These are phyloP conservation scores for Trichoderma orchidacearum DNA, from an alignment of 495 filamentous ascomycete genomes.

Conservation along the genomic window DNA sequence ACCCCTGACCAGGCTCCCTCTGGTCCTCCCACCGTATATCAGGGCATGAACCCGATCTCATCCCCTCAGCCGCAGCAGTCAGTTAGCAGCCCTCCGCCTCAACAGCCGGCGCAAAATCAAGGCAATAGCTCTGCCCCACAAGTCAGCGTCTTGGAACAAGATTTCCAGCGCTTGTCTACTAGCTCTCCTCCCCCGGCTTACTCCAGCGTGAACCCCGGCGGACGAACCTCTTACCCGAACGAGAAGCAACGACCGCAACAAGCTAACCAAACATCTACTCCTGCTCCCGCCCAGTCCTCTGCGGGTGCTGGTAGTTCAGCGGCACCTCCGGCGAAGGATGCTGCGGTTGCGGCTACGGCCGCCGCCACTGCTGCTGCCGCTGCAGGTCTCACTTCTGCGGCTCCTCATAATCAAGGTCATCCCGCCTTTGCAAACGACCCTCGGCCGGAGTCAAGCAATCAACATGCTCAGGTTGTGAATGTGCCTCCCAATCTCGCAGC, in stretches of 20 bases:
- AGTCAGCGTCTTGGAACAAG: constrained; percentile 64
- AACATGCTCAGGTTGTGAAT: constrained; percentile 25
- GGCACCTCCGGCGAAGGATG: constrained; percentile 31
- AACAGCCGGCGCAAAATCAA: constrained; percentile 9
- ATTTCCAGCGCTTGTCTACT: constrained; percentile 77
- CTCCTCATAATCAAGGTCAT: constrained; percentile 44
- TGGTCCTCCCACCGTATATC: constrained; percentile 86
- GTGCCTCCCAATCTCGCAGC: constrained; percentile 35
- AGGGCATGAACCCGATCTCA: constrained; percentile 50
- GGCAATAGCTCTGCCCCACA: constrained; percentile 15
- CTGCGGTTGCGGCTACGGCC: constrained; percentile 21
- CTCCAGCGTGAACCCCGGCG: constrained; percentile 52
- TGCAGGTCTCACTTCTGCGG: constrained; percentile 26
- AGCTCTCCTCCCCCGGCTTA: constrained; percentile 88
- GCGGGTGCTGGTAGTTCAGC: constrained; percentile 17
- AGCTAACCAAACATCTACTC: constrained; percentile 21
- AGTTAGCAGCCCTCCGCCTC: constrained; percentile 10
- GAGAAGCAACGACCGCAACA: constrained; percentile 51
- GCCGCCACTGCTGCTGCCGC: constrained; percentile 13
- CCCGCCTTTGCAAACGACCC: constrained; percentile 82
- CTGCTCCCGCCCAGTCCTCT: constrained; percentile 13
- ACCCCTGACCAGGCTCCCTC: constrained; percentile 76
- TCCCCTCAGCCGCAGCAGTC: constrained; percentile 18
- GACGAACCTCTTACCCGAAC: constrained; percentile 47
- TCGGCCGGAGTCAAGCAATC: constrained; percentile 22